Evolutionary conservation across 768 basidiomycete genomes (phyloP).

Genomic region (Calocybe indica): DNA sequence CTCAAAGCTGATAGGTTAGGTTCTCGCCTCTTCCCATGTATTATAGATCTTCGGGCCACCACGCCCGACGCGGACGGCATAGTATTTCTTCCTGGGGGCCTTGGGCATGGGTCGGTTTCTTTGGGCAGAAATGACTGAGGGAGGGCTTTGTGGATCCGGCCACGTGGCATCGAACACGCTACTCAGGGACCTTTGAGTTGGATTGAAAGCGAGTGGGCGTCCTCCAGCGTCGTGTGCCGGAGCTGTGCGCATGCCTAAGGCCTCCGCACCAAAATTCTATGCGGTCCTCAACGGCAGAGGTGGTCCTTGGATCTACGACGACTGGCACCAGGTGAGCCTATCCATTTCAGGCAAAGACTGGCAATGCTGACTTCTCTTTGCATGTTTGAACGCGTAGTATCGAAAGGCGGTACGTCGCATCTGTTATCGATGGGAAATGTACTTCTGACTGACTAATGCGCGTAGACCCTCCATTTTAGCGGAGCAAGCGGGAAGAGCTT

Average conservation of each 20-base stretch:
- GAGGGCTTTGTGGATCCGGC: too few relatives aligned
- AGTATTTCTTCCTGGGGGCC: constrained; percentile 37
- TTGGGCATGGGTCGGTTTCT: constrained; percentile 19
- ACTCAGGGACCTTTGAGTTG: too few relatives aligned
- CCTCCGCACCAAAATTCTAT: constrained; percentile 5
- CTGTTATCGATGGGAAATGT: background rate
- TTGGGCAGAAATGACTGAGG: background rate
- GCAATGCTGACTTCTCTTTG: too few relatives aligned
- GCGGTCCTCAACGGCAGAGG: constrained; percentile 10
- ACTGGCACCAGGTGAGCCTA: constrained; percentile 5
- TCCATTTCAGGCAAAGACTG: background rate
- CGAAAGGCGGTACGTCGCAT: constrained; percentile 4
- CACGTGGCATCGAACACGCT: too few relatives aligned
- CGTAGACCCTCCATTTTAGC: constrained; percentile 8
- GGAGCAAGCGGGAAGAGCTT: constrained; percentile 10
- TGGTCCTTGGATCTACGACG: constrained; percentile 5
- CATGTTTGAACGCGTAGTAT: background rate
- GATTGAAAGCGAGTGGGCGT: too few relatives aligned
- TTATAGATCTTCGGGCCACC: constrained; percentile 52
- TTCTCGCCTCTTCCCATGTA: constrained; percentile 54
- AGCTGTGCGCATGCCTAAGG: constrained; percentile 1
- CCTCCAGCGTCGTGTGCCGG: background rate
- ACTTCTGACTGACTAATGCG: background rate
- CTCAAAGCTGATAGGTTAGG: background rate
- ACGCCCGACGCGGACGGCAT: constrained; percentile 55